phyloP scores from a whole-genome alignment of 2,329 filamentous ascomycete species.

The Tolypocladium amazonense region DNA sequence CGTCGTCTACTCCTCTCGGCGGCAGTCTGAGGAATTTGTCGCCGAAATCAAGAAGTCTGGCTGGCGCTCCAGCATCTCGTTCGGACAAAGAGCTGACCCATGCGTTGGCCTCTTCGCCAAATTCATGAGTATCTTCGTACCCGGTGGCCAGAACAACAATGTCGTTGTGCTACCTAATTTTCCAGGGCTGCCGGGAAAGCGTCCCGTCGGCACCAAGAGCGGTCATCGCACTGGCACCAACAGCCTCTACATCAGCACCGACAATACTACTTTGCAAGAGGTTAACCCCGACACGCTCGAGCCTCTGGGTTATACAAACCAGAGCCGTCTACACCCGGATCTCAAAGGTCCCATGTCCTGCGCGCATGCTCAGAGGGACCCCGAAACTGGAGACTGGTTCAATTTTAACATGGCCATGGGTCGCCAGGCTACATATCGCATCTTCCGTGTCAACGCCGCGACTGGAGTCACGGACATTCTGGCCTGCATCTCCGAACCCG shows the following conservation, averaged over 20 bases:
- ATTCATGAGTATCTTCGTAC: constrained; percentile 49
- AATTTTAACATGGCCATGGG: constrained; percentile 72
- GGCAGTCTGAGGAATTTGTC: constrained; percentile 54
- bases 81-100: constrained; percentile 63
- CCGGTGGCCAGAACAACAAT: constrained; percentile 37
- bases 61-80: constrained; percentile 44
- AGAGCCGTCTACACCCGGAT: constrained; percentile 53
- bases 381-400: constrained; percentile 62
- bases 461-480: constrained; percentile 61
- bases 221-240: constrained; percentile 22
- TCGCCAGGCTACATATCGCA: constrained; percentile 46
- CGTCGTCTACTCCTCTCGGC: constrained; percentile 62
- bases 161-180: constrained; percentile 58
- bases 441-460: constrained; percentile 54
- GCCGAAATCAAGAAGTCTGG: constrained; percentile 51
- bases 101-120: constrained; percentile 67
- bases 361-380: constrained; percentile 64
- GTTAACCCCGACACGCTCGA: constrained; percentile 64
- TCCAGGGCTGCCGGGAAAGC: constrained; percentile 36
- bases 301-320: constrained; percentile 52
- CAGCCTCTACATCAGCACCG: constrained; percentile 15
- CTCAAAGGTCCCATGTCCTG: constrained; percentile 57
- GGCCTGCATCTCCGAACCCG: constrained; percentile 46
- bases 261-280: constrained; percentile 47
- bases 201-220: background rate